Conservation (phyloP, 495 filamentous ascomycete species). For the Chaetomidium leptoderma region DNA sequence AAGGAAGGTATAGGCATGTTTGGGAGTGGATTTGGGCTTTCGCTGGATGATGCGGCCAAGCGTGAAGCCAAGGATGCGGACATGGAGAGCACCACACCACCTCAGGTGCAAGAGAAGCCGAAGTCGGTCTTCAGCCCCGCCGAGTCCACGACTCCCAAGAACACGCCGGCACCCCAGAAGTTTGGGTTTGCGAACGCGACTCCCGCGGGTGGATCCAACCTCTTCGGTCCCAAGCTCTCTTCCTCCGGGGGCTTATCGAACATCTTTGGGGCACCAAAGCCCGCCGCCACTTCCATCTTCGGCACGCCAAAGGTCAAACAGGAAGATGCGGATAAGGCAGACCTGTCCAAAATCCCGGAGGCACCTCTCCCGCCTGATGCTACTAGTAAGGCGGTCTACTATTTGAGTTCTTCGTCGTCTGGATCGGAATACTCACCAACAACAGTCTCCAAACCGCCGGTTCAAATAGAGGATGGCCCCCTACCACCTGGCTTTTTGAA, state of each 20-base stretch:
- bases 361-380: slow-evolving; percentile 72
- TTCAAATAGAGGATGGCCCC: slow-evolving; percentile 33
- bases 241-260: slow-evolving; percentile 12
- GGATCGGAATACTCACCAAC: slow-evolving; percentile 41
- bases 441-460: slow-evolving; percentile 28
- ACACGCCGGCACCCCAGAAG: slow-evolving; percentile 49
- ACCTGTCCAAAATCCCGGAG: slow-evolving; percentile 40
- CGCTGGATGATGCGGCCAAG: slow-evolving; percentile 46
- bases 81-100: slow-evolving; percentile 47
- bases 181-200: slow-evolving; percentile 31
- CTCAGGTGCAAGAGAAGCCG: slow-evolving; percentile 35
- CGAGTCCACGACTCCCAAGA: slow-evolving; percentile 56
- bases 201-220: slow-evolving; percentile 15
- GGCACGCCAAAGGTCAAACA: slow-evolving; percentile 36
- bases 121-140: slow-evolving; percentile 28
- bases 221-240: slow-evolving; percentile 27
- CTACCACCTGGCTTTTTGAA: slow-evolving; percentile 37
- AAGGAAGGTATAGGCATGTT: slow-evolving; percentile 49
- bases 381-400: slow-evolving; percentile 63
- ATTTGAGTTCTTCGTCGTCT: slow-evolving; percentile 63
- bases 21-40: slow-evolving; percentile 51
- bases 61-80: slow-evolving; percentile 56
- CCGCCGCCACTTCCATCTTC: slow-evolving; percentile 16
- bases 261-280: slow-evolving; percentile 26
- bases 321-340: slow-evolving; percentile 33